phyloP scores from a whole-genome alignment of 306 rosid genomes.

The Vigna angularis region DNA sequence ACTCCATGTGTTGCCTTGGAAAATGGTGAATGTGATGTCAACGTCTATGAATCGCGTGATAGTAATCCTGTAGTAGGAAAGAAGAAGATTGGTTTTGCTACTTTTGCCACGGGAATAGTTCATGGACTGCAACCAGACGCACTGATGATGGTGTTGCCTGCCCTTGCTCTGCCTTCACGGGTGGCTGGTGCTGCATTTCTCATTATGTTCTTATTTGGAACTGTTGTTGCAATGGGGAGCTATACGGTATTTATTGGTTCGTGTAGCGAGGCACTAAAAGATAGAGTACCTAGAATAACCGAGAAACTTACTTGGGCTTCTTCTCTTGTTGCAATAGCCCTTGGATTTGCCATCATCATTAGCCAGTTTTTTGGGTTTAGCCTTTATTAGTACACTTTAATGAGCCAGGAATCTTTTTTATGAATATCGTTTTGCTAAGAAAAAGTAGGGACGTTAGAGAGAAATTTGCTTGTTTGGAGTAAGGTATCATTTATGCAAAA shows the following conservation, averaged over 20 bases:
- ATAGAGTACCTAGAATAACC: constrained; percentile 89
- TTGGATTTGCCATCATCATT: constrained; percentile 81
- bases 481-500: constrained; percentile 40
- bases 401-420: constrained; percentile 32
- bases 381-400: constrained; percentile 60
- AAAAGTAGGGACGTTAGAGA: constrained; percentile 38
- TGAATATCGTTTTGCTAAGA: constrained; percentile 42
- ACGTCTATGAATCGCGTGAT: constrained; percentile 64
- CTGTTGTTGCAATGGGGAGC: constrained; percentile 95
- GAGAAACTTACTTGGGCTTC: constrained; percentile 99
- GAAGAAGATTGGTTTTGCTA: constrained; percentile 95
- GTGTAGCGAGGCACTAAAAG: constrained; percentile 86
- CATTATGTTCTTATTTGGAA: constrained; percentile 85
- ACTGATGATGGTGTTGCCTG: constrained; percentile 94
- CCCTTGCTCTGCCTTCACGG: constrained; percentile 96
- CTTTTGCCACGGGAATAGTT: constrained; percentile 96
- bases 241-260: constrained; percentile 94
- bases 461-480: constrained; percentile 49
- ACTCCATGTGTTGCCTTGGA: constrained; percentile 83
- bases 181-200: constrained; percentile 96
- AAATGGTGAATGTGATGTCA: constrained; percentile 74
- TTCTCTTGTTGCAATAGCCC: constrained; percentile 88
- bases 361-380: constrained; percentile 93
- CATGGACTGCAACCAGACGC: constrained; percentile 99
- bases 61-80: constrained; percentile 61